Percentiles rank a stretch among this genome's conserved stretches.
phyloP scores from a whole-genome alignment of 176 grass and related monocot genomes.

The Ananas comosus region DNA sequence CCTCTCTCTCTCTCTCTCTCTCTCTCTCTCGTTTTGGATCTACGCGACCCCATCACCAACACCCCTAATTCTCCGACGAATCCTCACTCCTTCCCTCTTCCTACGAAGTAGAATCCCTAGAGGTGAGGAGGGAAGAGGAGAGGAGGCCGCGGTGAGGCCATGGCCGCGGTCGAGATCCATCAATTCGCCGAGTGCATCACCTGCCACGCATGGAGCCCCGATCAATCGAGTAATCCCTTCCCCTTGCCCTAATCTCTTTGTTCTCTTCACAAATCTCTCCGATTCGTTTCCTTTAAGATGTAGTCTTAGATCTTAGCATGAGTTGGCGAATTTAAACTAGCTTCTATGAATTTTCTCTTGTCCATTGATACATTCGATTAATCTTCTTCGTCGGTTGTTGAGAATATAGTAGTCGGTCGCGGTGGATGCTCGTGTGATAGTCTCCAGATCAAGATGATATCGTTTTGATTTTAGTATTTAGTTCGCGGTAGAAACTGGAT shows the following conservation, averaged over 20 bases:
- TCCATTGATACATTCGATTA: no score
- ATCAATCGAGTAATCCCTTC: conserved; percentile 54
- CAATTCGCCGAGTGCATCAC: conserved; percentile 99
- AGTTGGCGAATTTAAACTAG: no score
- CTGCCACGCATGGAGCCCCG: conserved; percentile 92
- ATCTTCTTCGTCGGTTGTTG: no score
- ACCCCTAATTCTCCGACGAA: not conserved
- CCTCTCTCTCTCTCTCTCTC: not conserved
- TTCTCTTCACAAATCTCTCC: conserved; percentile 11
- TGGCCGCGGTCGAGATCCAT: conserved; percentile 71
- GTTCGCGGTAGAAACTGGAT: no score
- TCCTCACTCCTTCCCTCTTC: not conserved
- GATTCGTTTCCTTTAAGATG: conserved; percentile 5
- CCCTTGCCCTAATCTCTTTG: not conserved
- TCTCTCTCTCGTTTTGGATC: not conserved
- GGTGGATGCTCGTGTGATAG: no score
- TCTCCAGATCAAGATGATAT: no score
- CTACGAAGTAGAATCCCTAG: not conserved
- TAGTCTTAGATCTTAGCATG: conserved; percentile 1
- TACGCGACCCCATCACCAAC: not conserved
- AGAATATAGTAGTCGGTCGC: no score
- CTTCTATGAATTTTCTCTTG: no score
- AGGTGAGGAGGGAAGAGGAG: not conserved
- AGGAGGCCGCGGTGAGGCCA: conserved; percentile 4
- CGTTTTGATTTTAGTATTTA: no score